Percentiles rank a stretch among this genome's conserved stretches.
Conservation (phyloP, 2,329 filamentous ascomycete species). For the Trichophyton simii region DNA sequence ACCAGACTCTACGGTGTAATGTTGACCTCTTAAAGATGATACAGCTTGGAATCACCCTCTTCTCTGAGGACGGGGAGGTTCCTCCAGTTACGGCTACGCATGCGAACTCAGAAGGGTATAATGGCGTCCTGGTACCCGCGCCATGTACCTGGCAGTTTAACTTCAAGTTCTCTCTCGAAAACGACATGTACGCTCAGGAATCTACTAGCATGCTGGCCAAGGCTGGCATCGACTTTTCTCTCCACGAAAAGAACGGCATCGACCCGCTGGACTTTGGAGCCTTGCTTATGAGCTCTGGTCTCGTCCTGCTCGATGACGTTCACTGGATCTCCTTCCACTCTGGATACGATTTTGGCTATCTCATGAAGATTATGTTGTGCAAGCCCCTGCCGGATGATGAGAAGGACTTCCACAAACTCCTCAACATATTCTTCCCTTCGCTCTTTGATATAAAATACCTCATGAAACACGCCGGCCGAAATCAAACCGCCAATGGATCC, state of each 20-base stretch:
- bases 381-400: slow-evolving; percentile 78
- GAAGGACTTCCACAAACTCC: slow-evolving; percentile 72
- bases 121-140: slow-evolving; percentile 44
- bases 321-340: slow-evolving; percentile 97
- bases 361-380: slow-evolving; percentile 85
- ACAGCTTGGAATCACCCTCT: slow-evolving; percentile 87
- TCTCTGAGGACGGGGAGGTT: slow-evolving; percentile 78
- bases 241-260: slow-evolving; percentile 78
- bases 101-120: slow-evolving; percentile 38
- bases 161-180: slow-evolving; percentile 86
- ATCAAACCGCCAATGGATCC: slow-evolving; percentile 51
- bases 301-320: slow-evolving; percentile 76
- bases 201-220: slow-evolving; percentile 84
- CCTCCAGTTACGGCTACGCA: slow-evolving; percentile 57
- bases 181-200: slow-evolving; percentile 95
- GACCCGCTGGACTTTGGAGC: slow-evolving; percentile 81
- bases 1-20: slow-evolving; percentile 92
- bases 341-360: slow-evolving; percentile 94
- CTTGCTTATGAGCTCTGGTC: slow-evolving; percentile 77
- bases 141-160: slow-evolving; percentile 99
- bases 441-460: slow-evolving; percentile 96
- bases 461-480: slow-evolving; percentile 73
- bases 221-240: slow-evolving; percentile 82
- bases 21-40: slow-evolving; percentile 97
- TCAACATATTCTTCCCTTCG: slow-evolving; percentile 85